Percentiles rank a stretch among this genome's conserved stretches.
Conservation (phyloP, 768 basidiomycete species). For the Lactarius sanguifluus region DNA sequence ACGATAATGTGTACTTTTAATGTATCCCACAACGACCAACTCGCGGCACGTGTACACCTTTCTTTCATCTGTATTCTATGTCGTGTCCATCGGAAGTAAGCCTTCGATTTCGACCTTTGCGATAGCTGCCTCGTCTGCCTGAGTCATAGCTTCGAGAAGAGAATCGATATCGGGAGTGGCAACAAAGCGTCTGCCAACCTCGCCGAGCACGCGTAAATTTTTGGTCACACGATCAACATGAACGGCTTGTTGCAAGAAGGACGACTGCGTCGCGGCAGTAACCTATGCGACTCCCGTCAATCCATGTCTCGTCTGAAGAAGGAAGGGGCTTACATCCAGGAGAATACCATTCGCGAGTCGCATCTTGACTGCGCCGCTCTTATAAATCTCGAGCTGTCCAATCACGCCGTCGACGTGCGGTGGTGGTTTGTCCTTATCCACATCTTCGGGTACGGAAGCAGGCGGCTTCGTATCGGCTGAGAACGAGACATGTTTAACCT, state of each 20-base stretch:
- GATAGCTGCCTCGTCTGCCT: slow-evolving; percentile 42
- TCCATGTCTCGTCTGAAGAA: background rate
- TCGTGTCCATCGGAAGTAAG: slow-evolving; percentile 56
- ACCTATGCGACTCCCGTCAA: slow-evolving; percentile 48
- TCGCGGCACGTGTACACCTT: slow-evolving; percentile 9
- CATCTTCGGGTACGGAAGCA: slow-evolving; percentile 35
- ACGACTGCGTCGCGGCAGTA: slow-evolving; percentile 75
- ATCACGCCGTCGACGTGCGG: slow-evolving; percentile 67
- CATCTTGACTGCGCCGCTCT: slow-evolving; percentile 85
- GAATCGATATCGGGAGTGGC: slow-evolving; percentile 82
- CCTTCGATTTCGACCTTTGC: slow-evolving; percentile 42
- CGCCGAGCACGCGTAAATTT: slow-evolving; percentile 72
- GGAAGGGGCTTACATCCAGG: slow-evolving; percentile 64
- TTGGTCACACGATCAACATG: slow-evolving; percentile 62
- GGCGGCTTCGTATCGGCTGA: slow-evolving; percentile 58
- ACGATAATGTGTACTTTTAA: background rate
- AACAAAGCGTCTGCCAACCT: slow-evolving; percentile 81
- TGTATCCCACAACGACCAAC: background rate
- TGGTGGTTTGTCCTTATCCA: slow-evolving; percentile 31
- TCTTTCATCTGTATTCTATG: slow-evolving; percentile 24
- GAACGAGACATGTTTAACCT: slow-evolving; percentile 61
- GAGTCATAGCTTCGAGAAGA: slow-evolving; percentile 65
- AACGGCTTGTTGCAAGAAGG: slow-evolving; percentile 87
- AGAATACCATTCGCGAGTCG: slow-evolving; percentile 78
- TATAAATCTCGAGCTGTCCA: slow-evolving; percentile 82